Percentiles rank a stretch among this genome's conserved stretches.
Evolutionary conservation across 805 yeast genomes (phyloP).

Genomic region (Pichia manshurica): DNA sequence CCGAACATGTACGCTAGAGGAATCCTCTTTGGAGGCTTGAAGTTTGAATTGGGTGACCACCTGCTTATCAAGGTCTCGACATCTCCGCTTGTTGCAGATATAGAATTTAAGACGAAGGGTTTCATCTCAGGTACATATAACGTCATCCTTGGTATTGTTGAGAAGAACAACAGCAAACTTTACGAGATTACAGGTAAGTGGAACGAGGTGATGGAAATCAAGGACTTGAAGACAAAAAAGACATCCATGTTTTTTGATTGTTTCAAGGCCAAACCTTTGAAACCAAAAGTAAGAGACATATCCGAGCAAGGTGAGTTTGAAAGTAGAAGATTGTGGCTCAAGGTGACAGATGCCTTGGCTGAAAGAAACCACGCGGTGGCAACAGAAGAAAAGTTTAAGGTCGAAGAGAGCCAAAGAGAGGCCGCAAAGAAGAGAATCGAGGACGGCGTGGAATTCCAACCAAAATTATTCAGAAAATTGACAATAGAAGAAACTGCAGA

Average conservation of each 20-base stretch:
- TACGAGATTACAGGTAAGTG: slow-evolving; percentile 84
- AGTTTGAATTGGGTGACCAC: slow-evolving; percentile 89
- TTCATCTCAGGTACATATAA: slow-evolving; percentile 90
- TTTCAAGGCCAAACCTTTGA: slow-evolving; percentile 40
- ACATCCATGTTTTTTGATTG: slow-evolving; percentile 58
- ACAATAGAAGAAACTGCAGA: slow-evolving; percentile 28
- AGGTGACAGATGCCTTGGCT: slow-evolving; percentile 77
- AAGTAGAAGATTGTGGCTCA: slow-evolving; percentile 76
- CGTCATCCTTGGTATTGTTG: slow-evolving; percentile 72
- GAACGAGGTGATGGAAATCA: slow-evolving; percentile 79
- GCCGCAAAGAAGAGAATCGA: slow-evolving; percentile 68
- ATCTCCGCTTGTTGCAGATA: slow-evolving; percentile 60
- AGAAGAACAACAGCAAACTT: slow-evolving; percentile 47
- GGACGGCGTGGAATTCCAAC: slow-evolving; percentile 75
- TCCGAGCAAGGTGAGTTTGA: slow-evolving; percentile 77
- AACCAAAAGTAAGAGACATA: slow-evolving; percentile 72
- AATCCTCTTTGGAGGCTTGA: slow-evolving; percentile 82
- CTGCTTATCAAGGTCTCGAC: slow-evolving; percentile 64
- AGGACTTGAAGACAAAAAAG: slow-evolving; percentile 37
- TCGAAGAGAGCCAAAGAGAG: slow-evolving; percentile 82
- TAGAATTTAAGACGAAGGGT: slow-evolving; percentile 94
- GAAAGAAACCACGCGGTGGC: slow-evolving; percentile 74
- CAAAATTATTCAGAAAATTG: slow-evolving; percentile 61
- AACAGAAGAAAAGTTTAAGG: slow-evolving; percentile 79
- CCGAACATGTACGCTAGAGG: slow-evolving; percentile 96